These are phyloP conservation scores for Phytopythium boreale DNA, from an alignment of 352 stramenopile species.

Conservation along the genomic window DNA sequence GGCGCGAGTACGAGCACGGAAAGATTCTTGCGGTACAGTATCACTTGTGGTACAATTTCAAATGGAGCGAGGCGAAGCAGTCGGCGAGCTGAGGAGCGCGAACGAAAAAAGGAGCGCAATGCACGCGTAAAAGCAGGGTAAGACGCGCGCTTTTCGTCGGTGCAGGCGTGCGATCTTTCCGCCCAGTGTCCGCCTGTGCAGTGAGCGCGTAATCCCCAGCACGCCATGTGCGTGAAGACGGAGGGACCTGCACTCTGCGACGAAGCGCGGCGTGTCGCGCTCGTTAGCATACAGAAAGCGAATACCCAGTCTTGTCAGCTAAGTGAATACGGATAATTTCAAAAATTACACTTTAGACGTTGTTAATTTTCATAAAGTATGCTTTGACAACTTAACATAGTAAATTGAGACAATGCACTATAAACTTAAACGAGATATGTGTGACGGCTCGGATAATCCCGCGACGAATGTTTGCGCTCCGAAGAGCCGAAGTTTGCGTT, in stretches of 20 bases:
- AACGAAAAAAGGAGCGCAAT: neutral
- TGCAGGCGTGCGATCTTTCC: neutral
- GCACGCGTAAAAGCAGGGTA: neutral
- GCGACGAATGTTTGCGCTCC: constrained; percentile 5
- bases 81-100: neutral
- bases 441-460: neutral
- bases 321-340: neutral
- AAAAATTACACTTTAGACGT: too few relatives aligned
- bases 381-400: neutral
- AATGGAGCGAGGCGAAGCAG: neutral
- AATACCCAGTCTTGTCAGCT: neutral
- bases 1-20: neutral
- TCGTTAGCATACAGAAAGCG: neutral
- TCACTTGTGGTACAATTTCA: too few relatives aligned
- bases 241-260: constrained; percentile 4
- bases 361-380: neutral
- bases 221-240: neutral
- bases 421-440: neutral
- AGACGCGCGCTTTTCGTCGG: neutral
- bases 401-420: neutral
- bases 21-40: neutral
- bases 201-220: neutral
- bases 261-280: neutral
- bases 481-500: neutral
- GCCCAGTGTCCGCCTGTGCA: neutral